These are phyloP conservation scores for Phalaenopsis aphrodite DNA, from an alignment of 106 monocot species.

Conservation along the genomic window DNA sequence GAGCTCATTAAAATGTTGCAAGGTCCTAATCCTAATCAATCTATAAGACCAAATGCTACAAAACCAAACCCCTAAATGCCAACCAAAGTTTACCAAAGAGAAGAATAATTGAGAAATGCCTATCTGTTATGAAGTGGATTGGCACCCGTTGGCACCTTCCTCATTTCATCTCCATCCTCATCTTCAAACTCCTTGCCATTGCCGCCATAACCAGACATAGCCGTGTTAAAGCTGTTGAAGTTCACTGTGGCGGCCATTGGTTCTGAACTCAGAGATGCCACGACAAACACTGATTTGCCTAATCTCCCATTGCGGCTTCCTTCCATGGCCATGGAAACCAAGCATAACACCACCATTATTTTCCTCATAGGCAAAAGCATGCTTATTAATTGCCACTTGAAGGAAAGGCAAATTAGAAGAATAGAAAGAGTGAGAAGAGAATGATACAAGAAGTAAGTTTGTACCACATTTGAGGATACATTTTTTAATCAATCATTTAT, in stretches of 20 bases:
- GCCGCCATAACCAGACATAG: too few relatives aligned
- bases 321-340: background rate
- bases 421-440: too few relatives aligned
- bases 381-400: background rate
- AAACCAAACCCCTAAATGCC: background rate
- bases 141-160: conserved; percentile 1
- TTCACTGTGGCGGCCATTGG: background rate
- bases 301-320: too few relatives aligned
- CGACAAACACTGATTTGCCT: background rate
- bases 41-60: too few relatives aligned
- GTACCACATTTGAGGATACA: too few relatives aligned
- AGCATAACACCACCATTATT: background rate
- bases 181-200: background rate
- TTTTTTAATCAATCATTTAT: too few relatives aligned
- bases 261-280: background rate
- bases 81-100: background rate
- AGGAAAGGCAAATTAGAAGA: too few relatives aligned
- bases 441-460: too few relatives aligned
- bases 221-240: background rate
- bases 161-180: conserved; percentile 5
- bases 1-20: too few relatives aligned
- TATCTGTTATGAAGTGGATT: conserved; percentile 11
- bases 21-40: too few relatives aligned
- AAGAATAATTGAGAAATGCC: background rate
- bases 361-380: background rate